Evolutionary conservation across 2,329 filamentous ascomycete genomes (phyloP).

Genomic region (Sclerotinia sclerotiorum): DNA sequence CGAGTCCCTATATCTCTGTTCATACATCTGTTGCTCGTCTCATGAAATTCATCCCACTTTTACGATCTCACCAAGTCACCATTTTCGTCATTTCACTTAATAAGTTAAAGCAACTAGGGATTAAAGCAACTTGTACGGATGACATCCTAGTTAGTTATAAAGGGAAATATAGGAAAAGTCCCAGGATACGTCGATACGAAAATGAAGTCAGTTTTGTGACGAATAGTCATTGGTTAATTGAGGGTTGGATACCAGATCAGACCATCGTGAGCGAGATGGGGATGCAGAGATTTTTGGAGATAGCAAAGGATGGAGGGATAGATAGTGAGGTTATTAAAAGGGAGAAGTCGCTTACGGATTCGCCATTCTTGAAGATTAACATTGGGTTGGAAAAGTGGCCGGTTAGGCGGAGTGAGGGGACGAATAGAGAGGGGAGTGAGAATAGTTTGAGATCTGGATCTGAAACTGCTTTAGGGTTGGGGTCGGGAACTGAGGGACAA

Average conservation of each 20-base stretch:
- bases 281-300: not conserved
- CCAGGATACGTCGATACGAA: rapidly evolving
- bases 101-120: not conserved
- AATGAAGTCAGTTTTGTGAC: not conserved
- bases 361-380: not conserved
- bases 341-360: not conserved
- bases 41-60: too few relatives aligned
- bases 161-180: not conserved
- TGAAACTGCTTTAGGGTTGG: not conserved
- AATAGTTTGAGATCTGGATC: not conserved
- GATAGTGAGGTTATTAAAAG: too few relatives aligned
- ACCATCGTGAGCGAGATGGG: conserved; percentile 3
- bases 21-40: not conserved
- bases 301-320: not conserved
- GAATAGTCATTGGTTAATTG: conserved; percentile 4
- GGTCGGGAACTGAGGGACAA: too few relatives aligned
- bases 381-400: not conserved
- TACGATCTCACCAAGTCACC: too few relatives aligned
- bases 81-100: not conserved
- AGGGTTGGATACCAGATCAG: not conserved
- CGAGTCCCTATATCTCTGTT: conserved; percentile 1
- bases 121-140: not conserved
- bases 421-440: not conserved
- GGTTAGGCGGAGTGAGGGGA: not conserved
- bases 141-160: not conserved